phyloP scores from a whole-genome alignment of 2,329 filamentous ascomycete species.

The Ascochyta pisi region DNA sequence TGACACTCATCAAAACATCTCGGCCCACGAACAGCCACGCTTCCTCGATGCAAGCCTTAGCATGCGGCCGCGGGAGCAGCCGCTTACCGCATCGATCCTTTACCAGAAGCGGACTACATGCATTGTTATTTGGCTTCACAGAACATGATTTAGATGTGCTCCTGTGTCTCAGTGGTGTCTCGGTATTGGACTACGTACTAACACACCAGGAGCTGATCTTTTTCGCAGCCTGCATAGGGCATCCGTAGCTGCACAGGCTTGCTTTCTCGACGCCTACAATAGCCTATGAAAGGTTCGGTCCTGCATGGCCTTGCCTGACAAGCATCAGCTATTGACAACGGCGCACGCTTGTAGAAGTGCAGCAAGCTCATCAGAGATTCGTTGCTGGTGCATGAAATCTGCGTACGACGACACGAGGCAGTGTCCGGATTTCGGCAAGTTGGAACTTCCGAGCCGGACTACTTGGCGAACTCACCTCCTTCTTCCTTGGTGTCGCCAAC shows the following conservation, averaged over 20 bases:
- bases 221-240: no score
- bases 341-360: background rate
- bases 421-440: conserved; percentile 7
- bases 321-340: background rate
- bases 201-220: background rate
- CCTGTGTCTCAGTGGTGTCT: background rate
- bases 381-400: background rate
- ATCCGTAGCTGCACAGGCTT: no score
- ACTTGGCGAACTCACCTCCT: conserved; percentile 11
- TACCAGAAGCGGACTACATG: conserved; percentile 12
- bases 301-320: no score
- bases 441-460: conserved; percentile 5
- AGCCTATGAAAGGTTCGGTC: no score
- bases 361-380: background rate
- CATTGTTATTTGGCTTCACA: background rate
- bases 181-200: background rate
- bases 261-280: no score
- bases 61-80: conserved; percentile 9
- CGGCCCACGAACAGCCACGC: background rate
- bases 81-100: conserved; percentile 16
- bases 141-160: background rate
- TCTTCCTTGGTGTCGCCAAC: conserved; percentile 1
- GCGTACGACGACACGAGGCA: conserved; percentile 1
- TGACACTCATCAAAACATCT: background rate
- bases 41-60: background rate